Base-by-base conservation (phyloP, 768 basidiomycete genomes). In the Pleurotus tuber-regium region DNA sequence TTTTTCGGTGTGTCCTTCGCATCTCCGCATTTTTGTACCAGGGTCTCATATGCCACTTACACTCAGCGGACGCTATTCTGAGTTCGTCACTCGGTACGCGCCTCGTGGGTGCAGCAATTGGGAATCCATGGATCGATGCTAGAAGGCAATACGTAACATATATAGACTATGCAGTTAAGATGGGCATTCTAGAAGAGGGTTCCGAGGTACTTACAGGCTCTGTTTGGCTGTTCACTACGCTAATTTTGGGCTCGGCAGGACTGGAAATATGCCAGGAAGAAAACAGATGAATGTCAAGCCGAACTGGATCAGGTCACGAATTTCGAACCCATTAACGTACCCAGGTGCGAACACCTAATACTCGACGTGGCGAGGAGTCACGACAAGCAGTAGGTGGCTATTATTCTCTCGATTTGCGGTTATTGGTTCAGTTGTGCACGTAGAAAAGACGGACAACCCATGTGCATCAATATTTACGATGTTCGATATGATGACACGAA, bases 71-170 rank as follows among this genome's bases (percentile, higher is more conserved):
- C 57, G 88, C 84, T 14, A 74, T 96, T 39, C 72, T 97, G 25
- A 65, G 75, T 55, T 82, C 84, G 4, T 65, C 76, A 28, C 70
- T 92, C 14, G 62, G 73, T 21, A 71, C 86, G 23, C 84, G 82
- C 0, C 71, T 98, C 6, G 78, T 77, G 38, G 97, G 97, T 1
- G 70, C 80, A 12, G 91, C 96, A 1, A 97, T 99, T 38, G 97
- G 97, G 18, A 99, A 99, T 66, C 96, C 96, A 4, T 99, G 97
- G 97, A 96, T 97, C 41, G 95, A 98, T 65, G 84, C 86, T 0
- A 80, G 81, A 35, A 74, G 76, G 51, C 97, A 99, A 70, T 99
- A 98, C 65, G 84, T 89, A 12, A 77, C 93, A 14, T 98, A 91
- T 65, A 70, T 93, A 35, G 92, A 96, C 57, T 98, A 86, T 62